A percentile compares a stretch with the other conserved stretches of the same genome.
Evolutionary conservation across 345 rosid genomes (phyloP).

Genomic region (Physaria fendleri): DNA sequence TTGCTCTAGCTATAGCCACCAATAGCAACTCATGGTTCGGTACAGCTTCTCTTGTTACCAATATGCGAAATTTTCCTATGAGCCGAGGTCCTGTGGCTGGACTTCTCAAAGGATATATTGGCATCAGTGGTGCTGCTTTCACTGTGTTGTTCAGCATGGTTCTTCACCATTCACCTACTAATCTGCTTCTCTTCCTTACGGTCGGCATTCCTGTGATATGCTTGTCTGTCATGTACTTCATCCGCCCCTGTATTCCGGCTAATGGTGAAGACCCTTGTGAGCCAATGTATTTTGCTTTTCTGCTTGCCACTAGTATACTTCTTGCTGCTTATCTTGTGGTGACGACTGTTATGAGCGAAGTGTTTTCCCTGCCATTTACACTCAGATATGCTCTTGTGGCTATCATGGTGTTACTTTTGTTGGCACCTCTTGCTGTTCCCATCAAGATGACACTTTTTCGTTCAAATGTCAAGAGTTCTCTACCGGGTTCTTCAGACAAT

Average conservation of each 20-base stretch:
- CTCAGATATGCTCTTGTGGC: constrained; percentile 51
- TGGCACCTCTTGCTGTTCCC: constrained; percentile 84
- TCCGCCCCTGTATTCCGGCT: constrained; percentile 78
- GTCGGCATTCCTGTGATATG: constrained; percentile 72
- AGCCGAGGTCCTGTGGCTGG: constrained; percentile 69
- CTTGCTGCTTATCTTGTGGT: constrained; percentile 67
- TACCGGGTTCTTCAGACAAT: constrained; percentile 50
- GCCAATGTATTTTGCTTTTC: constrained; percentile 61
- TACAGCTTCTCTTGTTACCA: constrained; percentile 73
- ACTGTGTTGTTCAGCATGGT: constrained; percentile 62
- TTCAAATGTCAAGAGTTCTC: constrained; percentile 39
- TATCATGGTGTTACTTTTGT: constrained; percentile 49
- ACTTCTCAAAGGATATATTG: constrained; percentile 74
- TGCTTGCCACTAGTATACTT: constrained; percentile 56
- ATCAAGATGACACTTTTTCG: constrained; percentile 91
- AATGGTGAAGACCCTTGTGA: constrained; percentile 84
- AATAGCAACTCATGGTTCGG: constrained; percentile 78
- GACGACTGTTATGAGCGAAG: constrained; percentile 43
- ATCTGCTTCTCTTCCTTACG: constrained; percentile 57
- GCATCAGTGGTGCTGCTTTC: constrained; percentile 72
- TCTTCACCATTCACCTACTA: constrained; percentile 51
- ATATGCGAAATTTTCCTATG: constrained; percentile 76
- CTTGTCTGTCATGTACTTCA: constrained; percentile 59
- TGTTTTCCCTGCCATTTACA: constrained; percentile 31
- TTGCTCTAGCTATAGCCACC: constrained; percentile 64